Conservation (phyloP, 208 protist species). For the Acanthamoeba healyi region DNA sequence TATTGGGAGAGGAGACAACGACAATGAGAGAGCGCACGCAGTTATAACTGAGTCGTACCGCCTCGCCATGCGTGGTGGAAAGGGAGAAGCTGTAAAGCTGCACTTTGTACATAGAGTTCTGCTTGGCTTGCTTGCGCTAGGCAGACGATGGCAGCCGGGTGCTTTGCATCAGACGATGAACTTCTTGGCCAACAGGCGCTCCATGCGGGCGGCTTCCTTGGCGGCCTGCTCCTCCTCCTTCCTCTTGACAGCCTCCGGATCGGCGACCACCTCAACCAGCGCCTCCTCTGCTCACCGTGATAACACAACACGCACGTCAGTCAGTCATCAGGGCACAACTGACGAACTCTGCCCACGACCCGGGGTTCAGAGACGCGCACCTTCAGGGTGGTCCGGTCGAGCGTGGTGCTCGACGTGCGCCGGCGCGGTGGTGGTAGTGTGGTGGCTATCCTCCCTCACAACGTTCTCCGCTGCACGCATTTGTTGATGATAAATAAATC, state of each 20-base stretch:
- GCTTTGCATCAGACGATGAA: conserved; percentile 11
- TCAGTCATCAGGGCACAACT: neutral
- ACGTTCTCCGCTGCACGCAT: neutral
- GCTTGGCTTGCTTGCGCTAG: neutral
- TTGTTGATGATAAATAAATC: neutral
- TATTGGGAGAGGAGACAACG: neutral
- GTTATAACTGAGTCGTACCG: no score
- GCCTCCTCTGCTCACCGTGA: conserved; percentile 58
- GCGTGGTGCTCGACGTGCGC: neutral
- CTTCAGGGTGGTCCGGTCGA: conserved; percentile 19
- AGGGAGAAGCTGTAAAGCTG: neutral
- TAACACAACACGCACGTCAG: no score
- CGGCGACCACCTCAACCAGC: conserved; percentile 9
- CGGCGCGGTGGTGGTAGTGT: neutral
- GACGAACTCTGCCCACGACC: neutral
- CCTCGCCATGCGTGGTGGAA: no score
- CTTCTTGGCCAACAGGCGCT: conserved; percentile 47
- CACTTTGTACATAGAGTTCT: neutral
- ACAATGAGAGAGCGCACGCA: neutral
- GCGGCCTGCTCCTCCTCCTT: conserved; percentile 61
- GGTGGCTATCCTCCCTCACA: neutral
- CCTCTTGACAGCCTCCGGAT: conserved; percentile 10
- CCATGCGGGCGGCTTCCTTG: conserved; percentile 44
- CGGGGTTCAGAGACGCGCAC: neutral
- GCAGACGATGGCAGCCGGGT: neutral